These are phyloP conservation scores for Herpetomonas samuelpessoai DNA, from an alignment of 208 protist species.

Conservation along the genomic window DNA sequence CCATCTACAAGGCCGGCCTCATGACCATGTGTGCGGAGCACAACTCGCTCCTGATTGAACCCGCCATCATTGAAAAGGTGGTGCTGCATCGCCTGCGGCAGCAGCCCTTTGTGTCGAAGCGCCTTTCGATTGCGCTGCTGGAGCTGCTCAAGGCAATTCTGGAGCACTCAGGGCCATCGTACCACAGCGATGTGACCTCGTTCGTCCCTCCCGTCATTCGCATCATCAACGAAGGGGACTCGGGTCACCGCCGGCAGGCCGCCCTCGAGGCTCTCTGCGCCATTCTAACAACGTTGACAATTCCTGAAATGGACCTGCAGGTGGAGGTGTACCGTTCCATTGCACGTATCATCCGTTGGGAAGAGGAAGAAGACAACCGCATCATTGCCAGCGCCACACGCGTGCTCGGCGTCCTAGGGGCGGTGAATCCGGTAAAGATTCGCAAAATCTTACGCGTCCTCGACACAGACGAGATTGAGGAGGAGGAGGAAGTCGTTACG, in stretches of 20 bases:
- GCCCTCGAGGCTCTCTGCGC: conserved; percentile 76
- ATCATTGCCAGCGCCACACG: conserved; percentile 71
- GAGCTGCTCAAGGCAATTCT: conserved; percentile 69
- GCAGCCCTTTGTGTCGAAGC: conserved; percentile 74
- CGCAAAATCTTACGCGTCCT: conserved; percentile 58
- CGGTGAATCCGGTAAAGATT: conserved; percentile 77
- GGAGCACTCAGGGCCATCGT: conserved; percentile 51
- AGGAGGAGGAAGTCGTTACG: conserved; percentile 80
- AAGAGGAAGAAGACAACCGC: conserved; percentile 68
- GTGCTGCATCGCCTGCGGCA: conserved; percentile 56
- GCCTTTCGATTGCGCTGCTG: conserved; percentile 66
- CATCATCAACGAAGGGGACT: conserved; percentile 76
- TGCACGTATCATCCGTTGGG: conserved; percentile 73
- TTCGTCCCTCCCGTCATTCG: conserved; percentile 56
- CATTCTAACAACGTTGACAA: conserved; percentile 68
- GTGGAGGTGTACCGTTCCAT: conserved; percentile 71
- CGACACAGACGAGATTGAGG: conserved; percentile 73
- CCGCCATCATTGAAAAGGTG: conserved; percentile 56
- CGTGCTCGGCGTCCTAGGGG: conserved; percentile 78
- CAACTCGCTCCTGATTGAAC: conserved; percentile 59
- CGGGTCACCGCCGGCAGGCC: conserved; percentile 50
- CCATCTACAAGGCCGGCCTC: conserved; percentile 57
- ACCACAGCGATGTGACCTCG: conserved; percentile 50
- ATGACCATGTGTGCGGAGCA: conserved; percentile 72
- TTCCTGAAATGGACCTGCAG: conserved; percentile 39